Evolutionary conservation across 2,329 filamentous ascomycete genomes (phyloP), one percentile per base, ranked within the genome.

Genomic region (Ceratocystis destructans): DNA sequence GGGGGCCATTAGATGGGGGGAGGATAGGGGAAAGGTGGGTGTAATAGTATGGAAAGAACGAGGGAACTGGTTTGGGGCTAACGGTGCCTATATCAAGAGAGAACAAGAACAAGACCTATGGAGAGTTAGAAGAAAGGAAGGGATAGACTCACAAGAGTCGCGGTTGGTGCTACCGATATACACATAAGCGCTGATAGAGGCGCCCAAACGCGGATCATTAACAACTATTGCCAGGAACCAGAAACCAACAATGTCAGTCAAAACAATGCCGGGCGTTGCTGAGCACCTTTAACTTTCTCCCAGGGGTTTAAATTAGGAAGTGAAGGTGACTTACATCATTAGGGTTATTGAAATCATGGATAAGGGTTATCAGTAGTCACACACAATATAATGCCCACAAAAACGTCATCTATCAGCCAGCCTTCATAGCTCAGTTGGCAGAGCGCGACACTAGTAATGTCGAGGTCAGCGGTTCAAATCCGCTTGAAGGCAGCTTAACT

Each of bases 351-450:
- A n/a, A 15, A 15, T n/a, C 8, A 4, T 0, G 53, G 2, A 28
- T 31, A 17, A 33, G 53, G 25, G 17, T 15, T n/a, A n/a, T n/a
- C n/a, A n/a, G n/a, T n/a, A n/a, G n/a, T n/a, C n/a, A n/a, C n/a
- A n/a, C n/a, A n/a, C 45, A 46, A 37, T 37, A 37, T 37, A 41
- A 10, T 41, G 12, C 1, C 20, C 25, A 28, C 33, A 1, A 62
- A 25, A 22, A 59, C 10, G 10, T 1, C 0, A 41, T 3, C 0
- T 1, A 53, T 0, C 8, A 53, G 3, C 7, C 31, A 55, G 66
- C 66, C 66, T 67, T 67, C 66, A 67, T 67, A 67, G 66, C 66
- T 67, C 66, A 67, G 66, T 67, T 67, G 66, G 66, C 66, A 67
- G 66, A 67, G 66, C 66, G 66, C 66, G 66, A 67, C 66, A 67